Evolutionary conservation across 495 filamentous ascomycete species (phyloP), one percentile per base, ranked within the genome.

Genomic region (Xylaria nigripes): DNA sequence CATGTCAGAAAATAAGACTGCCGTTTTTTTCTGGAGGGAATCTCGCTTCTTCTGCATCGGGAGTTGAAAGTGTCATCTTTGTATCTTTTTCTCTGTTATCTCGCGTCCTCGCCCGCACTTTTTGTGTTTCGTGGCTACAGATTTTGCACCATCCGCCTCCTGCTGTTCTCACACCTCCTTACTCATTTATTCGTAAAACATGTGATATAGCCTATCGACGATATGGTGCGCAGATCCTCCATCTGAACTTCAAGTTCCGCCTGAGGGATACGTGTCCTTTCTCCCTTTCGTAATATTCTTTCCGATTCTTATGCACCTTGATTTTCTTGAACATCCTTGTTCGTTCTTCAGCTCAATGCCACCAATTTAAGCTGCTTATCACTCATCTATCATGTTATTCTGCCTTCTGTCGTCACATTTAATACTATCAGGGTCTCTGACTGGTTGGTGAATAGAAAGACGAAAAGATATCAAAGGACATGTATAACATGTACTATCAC

Each of bases 381-480:
- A 18, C 41, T 18, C 40, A 45, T 45, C 42, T 16, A 53, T 53
- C 50, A 45, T 53, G 50, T 25, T 34, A 15, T 19, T 22, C 29
- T 25, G 9, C 21, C 6, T 36, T 18, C 29, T 18, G 10, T 32
- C 32, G 23, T 16, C 51, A 19, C 12, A n/a, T 15, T 45, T 32
- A 25, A 22, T 27, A 29, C 38, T 16, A 32, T 40, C 23, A 18
- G 32, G 32, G 32, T 48, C 32, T 38, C 36, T 12, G 23, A 53
- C 29, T 18, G 48, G 22, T 16, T 25, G 30, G 18, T 18, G 25
- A 52, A 25, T 34, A 22, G 22, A 2, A 29, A 29, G 9, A 29
- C 9, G 9, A 29, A 29, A 29, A 29, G 27, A 29, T 4, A 29
- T 4, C 4, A 29, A 29, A 29, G 27, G 43, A n/a, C 7, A 25